These are phyloP conservation scores for Whalleya microplaca DNA, from an alignment of 2,329 filamentous ascomycete genomes.

Conservation along the genomic window DNA sequence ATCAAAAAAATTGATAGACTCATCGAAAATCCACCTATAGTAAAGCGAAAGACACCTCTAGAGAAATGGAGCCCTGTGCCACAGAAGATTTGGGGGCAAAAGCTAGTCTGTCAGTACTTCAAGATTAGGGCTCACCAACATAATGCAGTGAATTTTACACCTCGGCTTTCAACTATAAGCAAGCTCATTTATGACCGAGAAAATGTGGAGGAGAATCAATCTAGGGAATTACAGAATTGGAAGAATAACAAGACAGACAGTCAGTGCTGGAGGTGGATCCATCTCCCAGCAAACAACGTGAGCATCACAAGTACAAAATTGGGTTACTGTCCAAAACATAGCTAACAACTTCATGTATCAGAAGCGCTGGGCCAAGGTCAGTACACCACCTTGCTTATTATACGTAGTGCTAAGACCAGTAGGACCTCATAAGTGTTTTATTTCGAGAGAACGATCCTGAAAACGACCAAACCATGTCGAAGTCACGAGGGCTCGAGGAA, in stretches of 20 bases:
- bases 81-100: neutral
- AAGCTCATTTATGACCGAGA: neutral
- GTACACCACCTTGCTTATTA: neutral
- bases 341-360: neutral
- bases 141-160: neutral
- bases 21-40: too few relatives aligned
- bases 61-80: neutral
- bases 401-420: neutral
- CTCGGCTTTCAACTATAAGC: neutral
- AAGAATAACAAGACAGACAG: too few relatives aligned
- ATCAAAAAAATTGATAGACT: too few relatives aligned
- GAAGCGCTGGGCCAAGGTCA: constrained; percentile 1
- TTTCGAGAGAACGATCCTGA: neutral
- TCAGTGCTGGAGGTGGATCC: neutral
- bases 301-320: neutral
- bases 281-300: constrained; percentile 1
- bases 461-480: neutral
- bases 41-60: too few relatives aligned
- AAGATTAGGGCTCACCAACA: neutral
- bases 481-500: neutral
- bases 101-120: neutral
- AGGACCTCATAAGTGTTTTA: neutral
- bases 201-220: neutral
- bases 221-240: neutral
- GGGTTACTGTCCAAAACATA: too few relatives aligned